Evolutionary conservation across 768 basidiomycete genomes (phyloP).

Genomic region (Russula ochroleuca): DNA sequence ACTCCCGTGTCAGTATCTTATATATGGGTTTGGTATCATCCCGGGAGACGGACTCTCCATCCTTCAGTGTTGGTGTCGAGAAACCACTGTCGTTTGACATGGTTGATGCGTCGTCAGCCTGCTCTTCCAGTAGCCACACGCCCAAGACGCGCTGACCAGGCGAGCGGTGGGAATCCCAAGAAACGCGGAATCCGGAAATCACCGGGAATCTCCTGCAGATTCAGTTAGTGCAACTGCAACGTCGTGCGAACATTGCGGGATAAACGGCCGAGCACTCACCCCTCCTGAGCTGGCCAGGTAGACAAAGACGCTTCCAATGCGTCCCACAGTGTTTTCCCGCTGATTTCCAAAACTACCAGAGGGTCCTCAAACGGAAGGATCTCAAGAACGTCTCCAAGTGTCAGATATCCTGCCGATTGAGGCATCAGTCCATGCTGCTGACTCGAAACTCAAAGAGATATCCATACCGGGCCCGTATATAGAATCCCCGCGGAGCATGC

Average conservation of each 20-base stretch:
- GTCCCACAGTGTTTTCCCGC: conserved; percentile 76
- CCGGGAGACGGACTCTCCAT: conserved; percentile 52
- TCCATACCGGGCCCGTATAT: conserved; percentile 71
- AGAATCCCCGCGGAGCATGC: conserved; percentile 82
- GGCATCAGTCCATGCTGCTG: background rate
- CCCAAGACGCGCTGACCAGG: conserved; percentile 71
- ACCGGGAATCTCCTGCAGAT: conserved; percentile 75
- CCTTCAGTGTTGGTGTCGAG: conserved; percentile 36
- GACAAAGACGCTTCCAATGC: conserved; percentile 66
- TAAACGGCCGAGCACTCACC: conserved; percentile 42
- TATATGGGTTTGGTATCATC: conserved; percentile 55
- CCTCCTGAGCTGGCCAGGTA: conserved; percentile 89
- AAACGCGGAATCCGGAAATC: conserved; percentile 76
- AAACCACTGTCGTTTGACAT: conserved; percentile 26
- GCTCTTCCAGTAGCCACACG: conserved; percentile 52
- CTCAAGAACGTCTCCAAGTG: conserved; percentile 82
- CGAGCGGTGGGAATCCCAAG: conserved; percentile 77
- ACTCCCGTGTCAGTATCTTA: conserved; percentile 80
- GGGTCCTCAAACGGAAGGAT: conserved; percentile 89
- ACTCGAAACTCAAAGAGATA: background rate
- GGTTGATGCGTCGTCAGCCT: conserved; percentile 10
- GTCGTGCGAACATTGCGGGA: background rate
- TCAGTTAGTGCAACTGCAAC: background rate
- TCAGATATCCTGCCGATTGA: conserved; percentile 53
- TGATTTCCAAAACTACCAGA: conserved; percentile 72